Base-by-base conservation (phyloP, 306 rosid genomes). In the Cucurbita argyrosperma region DNA sequence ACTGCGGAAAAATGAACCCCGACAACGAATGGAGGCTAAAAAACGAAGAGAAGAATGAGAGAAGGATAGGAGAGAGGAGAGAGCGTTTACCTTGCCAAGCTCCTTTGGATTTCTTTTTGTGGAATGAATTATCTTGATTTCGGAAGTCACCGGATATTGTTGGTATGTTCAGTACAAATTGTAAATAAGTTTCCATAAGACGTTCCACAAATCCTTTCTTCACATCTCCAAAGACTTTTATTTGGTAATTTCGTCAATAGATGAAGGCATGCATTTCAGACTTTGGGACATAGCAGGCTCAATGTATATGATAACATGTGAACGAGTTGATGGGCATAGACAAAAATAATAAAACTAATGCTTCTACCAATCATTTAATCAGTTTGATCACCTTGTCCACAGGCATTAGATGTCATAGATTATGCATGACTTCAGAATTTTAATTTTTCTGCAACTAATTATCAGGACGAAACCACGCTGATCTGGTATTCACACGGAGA, bases 401-500 rank as follows among this genome's bases (percentile, higher is more conserved):
- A 30, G 5, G 60, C 60, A 49, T 70, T 51, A 50, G 56, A 68
- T 50, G 58, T 50, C 46, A 13, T 68, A 15, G 74, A 50, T 14
- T 70, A 70, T 69, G 15, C 15, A 14, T 50, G 39, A 14, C 55
- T 72, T 72, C 38, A 39, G 30, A 76, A 71, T 78, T 86, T 84
- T 76, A 80, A 76, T 77, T 82, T 84, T 80, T 46, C 82, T 79
- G 71, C 63, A 47, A 62, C 54, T 51, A 62, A 77, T 80, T 74
- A 79, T 81, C 95, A 89, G 98, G 98, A 90, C 77, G 98, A 88
- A 85, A 89, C 90, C 69, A 80, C 87, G 47, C 78, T 94, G 75
- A 76, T 90, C 77, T 90, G 98, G 98, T 86, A 77, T 65, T 88
- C 96, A 46, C 95, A 60, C 58, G 94, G 95, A 76, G 90, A 65